phyloP scores from a whole-genome alignment of 2,329 filamentous ascomycete genomes.

The Cladorrhinum sp. region DNA sequence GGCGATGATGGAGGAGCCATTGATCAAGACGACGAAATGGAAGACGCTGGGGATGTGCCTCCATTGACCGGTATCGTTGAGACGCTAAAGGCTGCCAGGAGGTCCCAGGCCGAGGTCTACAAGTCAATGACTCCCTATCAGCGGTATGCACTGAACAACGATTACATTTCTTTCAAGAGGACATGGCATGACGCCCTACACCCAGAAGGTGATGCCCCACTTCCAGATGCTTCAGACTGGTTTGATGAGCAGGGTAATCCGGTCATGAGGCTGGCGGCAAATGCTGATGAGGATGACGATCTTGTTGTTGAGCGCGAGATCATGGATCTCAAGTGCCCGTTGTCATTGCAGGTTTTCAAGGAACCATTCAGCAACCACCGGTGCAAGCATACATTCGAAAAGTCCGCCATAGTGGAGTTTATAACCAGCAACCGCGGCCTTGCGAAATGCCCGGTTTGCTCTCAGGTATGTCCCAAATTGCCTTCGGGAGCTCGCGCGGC shows the following conservation, averaged over 20 bases:
- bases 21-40: conserved; percentile 25
- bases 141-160: conserved; percentile 55
- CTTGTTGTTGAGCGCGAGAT: conserved; percentile 63
- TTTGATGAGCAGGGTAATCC: conserved; percentile 48
- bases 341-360: conserved; percentile 62
- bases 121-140: conserved; percentile 39
- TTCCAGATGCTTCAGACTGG: conserved; percentile 55
- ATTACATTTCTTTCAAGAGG: conserved; percentile 59
- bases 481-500: not conserved
- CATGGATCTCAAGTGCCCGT: conserved; percentile 65
- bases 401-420: conserved; percentile 57
- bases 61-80: conserved; percentile 33
- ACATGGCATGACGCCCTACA: conserved; percentile 54
- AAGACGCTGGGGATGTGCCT: conserved; percentile 24
- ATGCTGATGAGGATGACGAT: conserved; percentile 58
- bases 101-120: conserved; percentile 43
- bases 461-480: conserved; percentile 43
- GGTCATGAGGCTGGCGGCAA: conserved; percentile 29
- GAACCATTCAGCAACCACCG: conserved; percentile 64
- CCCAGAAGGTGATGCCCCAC: conserved; percentile 46
- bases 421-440: conserved; percentile 34
- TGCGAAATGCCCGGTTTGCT: conserved; percentile 65
- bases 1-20: conserved; percentile 27
- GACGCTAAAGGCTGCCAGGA: conserved; percentile 37
- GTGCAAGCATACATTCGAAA: conserved; percentile 73